These are phyloP conservation scores for Bonia amplexicaulis DNA, from an alignment of 176 grass and related monocot genomes.

Conservation along the genomic window DNA sequence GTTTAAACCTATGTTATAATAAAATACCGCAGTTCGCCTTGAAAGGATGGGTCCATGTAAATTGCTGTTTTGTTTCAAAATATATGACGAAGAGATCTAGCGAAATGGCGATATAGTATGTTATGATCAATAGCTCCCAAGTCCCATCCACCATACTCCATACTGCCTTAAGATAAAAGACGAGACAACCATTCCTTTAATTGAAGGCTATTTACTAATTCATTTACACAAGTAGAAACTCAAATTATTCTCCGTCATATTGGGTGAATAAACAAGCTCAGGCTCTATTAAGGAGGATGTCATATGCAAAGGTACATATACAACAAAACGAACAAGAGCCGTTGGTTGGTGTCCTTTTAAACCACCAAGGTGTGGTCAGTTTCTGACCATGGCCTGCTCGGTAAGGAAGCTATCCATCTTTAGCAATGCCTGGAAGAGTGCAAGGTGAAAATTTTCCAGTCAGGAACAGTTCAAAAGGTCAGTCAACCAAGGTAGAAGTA, in stretches of 20 bases:
- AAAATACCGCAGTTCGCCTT: not conserved
- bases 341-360: not conserved
- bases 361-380: constrained; percentile 20
- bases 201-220: constrained; percentile 26
- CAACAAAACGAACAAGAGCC: constrained; percentile 7
- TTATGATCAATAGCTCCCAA: not conserved
- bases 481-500: constrained; percentile 28
- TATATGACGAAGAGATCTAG: not conserved
- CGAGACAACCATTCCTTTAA: not conserved
- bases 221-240: constrained; percentile 30
- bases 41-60: not conserved
- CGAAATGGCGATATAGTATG: not conserved
- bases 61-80: not conserved
- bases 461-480: not conserved
- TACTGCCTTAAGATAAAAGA: not conserved
- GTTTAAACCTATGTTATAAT: not conserved
- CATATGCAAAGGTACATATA: constrained; percentile 24
- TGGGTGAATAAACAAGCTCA: constrained; percentile 15
- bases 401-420: constrained; percentile 68
- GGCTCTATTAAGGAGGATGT: not conserved
- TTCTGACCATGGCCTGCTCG: constrained; percentile 55
- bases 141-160: not conserved
- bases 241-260: constrained; percentile 13
- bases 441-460: constrained; percentile 10
- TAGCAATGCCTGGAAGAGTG: constrained; percentile 57